Percentiles rank a stretch among this genome's conserved stretches.
These are phyloP conservation scores for Candida patagonica DNA, from an alignment of 805 yeast genomes.

Conservation along the genomic window DNA sequence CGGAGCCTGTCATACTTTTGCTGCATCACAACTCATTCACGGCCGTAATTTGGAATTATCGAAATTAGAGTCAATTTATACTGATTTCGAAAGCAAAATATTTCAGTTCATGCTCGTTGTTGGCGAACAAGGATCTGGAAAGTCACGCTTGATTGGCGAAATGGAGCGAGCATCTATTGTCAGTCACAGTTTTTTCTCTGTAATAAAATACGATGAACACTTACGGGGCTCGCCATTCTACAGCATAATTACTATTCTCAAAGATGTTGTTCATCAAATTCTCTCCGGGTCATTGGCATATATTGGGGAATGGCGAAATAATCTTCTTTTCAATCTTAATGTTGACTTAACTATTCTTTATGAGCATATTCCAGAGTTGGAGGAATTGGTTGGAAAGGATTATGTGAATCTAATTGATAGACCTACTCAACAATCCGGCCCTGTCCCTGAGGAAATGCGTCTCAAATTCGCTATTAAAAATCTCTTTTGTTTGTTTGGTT, in stretches of 20 bases:
- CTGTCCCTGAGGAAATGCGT: conserved; percentile 31
- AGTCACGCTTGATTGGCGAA: conserved; percentile 43
- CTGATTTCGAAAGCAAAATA: conserved; percentile 27
- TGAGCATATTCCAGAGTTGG: conserved; percentile 37
- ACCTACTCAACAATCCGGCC: conserved; percentile 20
- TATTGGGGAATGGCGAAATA: conserved; percentile 34
- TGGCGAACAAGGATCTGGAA: conserved; percentile 73
- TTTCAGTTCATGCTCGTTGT: conserved; percentile 29
- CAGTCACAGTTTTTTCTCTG: conserved; percentile 24
- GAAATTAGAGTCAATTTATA: conserved; percentile 20
- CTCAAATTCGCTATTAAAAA: conserved; percentile 36
- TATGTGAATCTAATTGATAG: conserved; percentile 26
- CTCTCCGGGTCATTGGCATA: conserved; percentile 30
- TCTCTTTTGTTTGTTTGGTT: conserved; percentile 34
- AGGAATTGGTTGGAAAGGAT: conserved; percentile 34
- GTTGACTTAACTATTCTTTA: conserved; percentile 36
- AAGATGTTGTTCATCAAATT: conserved; percentile 34
- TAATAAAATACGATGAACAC: conserved; percentile 24
- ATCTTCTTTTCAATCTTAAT: conserved; percentile 31
- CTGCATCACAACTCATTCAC: conserved; percentile 23
- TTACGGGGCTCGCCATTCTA: conserved; percentile 30
- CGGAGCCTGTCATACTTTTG: conserved; percentile 12
- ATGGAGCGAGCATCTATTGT: conserved; percentile 30
- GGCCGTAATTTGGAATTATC: conserved; percentile 25
- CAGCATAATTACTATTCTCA: conserved; percentile 32